These are phyloP conservation scores for Lipomyces yarrowii DNA, from an alignment of 1,139 yeast genomes.

Conservation along the genomic window DNA sequence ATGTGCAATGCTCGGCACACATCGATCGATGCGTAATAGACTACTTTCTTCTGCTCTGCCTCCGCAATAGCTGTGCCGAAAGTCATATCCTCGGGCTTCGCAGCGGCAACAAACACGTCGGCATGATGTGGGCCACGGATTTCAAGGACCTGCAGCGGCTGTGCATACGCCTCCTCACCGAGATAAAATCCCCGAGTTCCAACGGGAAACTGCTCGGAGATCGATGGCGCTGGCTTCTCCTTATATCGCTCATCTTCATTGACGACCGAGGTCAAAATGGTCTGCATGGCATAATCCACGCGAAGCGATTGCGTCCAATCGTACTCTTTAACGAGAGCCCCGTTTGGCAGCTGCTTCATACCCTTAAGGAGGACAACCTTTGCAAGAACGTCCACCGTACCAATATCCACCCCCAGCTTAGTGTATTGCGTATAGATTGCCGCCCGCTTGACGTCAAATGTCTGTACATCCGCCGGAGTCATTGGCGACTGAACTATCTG, in stretches of 20 bases:
- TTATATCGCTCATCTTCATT: slow-evolving; percentile 74
- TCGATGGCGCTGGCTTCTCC: slow-evolving; percentile 74
- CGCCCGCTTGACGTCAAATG: slow-evolving; percentile 45
- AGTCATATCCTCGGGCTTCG: slow-evolving; percentile 35
- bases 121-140: slow-evolving; percentile 48
- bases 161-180: slow-evolving; percentile 90
- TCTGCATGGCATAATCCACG: slow-evolving; percentile 65
- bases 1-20: slow-evolving; percentile 62
- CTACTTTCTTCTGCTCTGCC: slow-evolving; percentile 57
- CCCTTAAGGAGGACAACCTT: slow-evolving; percentile 81
- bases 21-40: slow-evolving; percentile 68
- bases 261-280: slow-evolving; percentile 72
- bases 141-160: slow-evolving; percentile 71
- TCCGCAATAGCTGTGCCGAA: slow-evolving; percentile 54
- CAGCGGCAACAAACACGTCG: slow-evolving; percentile 38
- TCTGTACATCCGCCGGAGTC: slow-evolving; percentile 48
- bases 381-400: slow-evolving; percentile 59
- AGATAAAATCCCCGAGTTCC: slow-evolving; percentile 75
- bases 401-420: slow-evolving; percentile 61
- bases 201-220: slow-evolving; percentile 79
- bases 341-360: slow-evolving; percentile 64
- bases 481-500: slow-evolving; percentile 48
- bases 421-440: slow-evolving; percentile 47
- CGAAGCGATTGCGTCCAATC: slow-evolving; percentile 54
- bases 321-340: slow-evolving; percentile 71